These are phyloP conservation scores for Pterocarpus macrocarpus DNA, from an alignment of 306 rosid species.

Conservation along the genomic window DNA sequence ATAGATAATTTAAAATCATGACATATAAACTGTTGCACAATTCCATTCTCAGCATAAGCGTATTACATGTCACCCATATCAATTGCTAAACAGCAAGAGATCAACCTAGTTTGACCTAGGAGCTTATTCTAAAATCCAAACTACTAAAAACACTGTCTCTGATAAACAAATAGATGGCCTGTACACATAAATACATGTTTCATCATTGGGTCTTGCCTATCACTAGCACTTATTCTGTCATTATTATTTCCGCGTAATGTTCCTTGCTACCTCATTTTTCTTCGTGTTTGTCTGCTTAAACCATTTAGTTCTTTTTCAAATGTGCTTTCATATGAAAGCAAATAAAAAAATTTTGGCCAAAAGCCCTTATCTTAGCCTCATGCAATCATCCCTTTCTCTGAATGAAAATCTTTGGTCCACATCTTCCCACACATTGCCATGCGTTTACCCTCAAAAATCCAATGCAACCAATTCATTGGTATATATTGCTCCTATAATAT, in stretches of 20 bases:
- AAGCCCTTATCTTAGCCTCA: background rate
- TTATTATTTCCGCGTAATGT: background rate
- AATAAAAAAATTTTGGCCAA: background rate
- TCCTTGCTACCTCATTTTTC: background rate
- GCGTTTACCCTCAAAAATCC: background rate
- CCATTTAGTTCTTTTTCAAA: background rate
- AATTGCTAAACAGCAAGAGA: conserved; percentile 30
- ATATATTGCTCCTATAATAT: conserved; percentile 8
- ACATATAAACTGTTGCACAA: conserved; percentile 11
- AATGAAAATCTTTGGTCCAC: background rate
- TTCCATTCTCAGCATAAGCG: conserved; percentile 17
- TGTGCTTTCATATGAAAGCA: conserved; percentile 5
- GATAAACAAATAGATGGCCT: conserved; percentile 5
- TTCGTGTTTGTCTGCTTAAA: background rate
- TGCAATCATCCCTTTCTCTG: conserved; percentile 9
- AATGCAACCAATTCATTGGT: conserved; percentile 6
- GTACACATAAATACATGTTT: conserved; percentile 6
- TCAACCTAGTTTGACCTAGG: conserved; percentile 26
- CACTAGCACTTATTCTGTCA: background rate
- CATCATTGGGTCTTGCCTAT: background rate
- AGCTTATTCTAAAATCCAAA: background rate
- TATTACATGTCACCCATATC: conserved; percentile 5
- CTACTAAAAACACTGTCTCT: background rate
- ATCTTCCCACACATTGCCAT: conserved; percentile 18
- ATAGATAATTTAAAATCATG: conserved; percentile 12